phyloP scores from a whole-genome alignment of 441 rosid species.

The Corymbia citriodora region DNA sequence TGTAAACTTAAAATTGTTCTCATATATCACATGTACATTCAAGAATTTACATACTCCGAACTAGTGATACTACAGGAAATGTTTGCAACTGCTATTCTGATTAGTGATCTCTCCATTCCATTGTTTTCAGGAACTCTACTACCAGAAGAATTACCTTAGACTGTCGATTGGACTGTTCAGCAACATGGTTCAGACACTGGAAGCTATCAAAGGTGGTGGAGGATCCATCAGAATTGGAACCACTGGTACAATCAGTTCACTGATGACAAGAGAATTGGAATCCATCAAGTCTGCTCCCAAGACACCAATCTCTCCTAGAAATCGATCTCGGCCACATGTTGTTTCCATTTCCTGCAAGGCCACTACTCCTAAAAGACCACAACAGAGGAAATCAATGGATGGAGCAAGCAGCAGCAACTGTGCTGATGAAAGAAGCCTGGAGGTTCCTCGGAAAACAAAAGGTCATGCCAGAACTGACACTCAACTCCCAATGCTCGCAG shows the following conservation, averaged over 20 bases:
- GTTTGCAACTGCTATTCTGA: neutral
- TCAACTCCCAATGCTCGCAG: conserved; percentile 59
- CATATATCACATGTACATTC: neutral
- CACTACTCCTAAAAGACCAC: conserved; percentile 47
- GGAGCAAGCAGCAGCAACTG: conserved; percentile 70
- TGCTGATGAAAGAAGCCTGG: conserved; percentile 12
- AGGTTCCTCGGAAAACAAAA: conserved; percentile 37
- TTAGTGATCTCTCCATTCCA: neutral
- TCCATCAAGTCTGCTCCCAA: conserved; percentile 39
- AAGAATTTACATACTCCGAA: neutral
- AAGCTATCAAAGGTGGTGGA: conserved; percentile 70
- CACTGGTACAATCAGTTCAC: conserved; percentile 69
- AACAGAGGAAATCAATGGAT: conserved; percentile 48
- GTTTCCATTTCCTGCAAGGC: conserved; percentile 49
- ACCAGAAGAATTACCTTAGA: neutral
- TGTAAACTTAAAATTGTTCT: neutral
- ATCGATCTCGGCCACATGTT: conserved; percentile 29
- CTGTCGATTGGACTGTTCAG: neutral
- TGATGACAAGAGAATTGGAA: conserved; percentile 83
- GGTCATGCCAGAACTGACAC: conserved; percentile 34
- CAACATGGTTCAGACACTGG: conserved; percentile 70
- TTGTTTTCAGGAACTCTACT: neutral
- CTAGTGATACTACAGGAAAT: neutral
- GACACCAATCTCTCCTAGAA: conserved; percentile 25
- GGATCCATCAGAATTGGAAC: conserved; percentile 82